These are phyloP conservation scores for Cutaneotrichosporon dermatis DNA, from an alignment of 1,284 basidiomycete species.

Conservation along the genomic window DNA sequence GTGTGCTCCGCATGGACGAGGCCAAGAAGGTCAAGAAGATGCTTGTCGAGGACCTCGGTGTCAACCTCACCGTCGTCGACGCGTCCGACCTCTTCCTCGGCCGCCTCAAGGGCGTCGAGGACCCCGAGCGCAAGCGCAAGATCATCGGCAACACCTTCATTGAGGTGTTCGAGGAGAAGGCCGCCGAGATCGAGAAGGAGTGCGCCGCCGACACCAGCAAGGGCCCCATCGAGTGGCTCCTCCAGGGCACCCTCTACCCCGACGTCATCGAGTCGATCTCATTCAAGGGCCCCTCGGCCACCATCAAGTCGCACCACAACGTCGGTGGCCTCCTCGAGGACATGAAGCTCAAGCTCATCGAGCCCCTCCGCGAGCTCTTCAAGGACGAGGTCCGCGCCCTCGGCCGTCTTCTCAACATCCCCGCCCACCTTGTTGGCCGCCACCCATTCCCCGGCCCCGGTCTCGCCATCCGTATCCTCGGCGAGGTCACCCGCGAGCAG, in stretches of 20 bases:
- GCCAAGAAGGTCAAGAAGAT: conserved; percentile 90
- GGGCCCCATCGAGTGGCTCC: conserved; percentile 94
- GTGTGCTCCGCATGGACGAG: conserved; percentile 89
- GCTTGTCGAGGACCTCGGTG: conserved; percentile 88
- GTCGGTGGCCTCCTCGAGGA: conserved; percentile 93
- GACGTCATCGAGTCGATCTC: conserved; percentile 99
- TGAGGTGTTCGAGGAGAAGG: conserved; percentile 92
- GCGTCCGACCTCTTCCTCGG: conserved; percentile 89
- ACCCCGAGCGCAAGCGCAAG: conserved; percentile 96
- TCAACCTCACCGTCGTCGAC: conserved; percentile 94
- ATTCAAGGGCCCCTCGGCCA: conserved; percentile 98
- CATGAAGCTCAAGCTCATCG: conserved; percentile 99
- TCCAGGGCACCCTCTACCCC: conserved; percentile 98
- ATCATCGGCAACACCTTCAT: conserved; percentile 99
- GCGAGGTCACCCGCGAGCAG: conserved; percentile 87
- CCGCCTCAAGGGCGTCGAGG: conserved; percentile 84
- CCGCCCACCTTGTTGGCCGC: conserved; percentile 85
- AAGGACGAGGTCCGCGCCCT: conserved; percentile 97
- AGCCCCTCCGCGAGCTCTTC: conserved; percentile 95
- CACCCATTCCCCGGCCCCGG: conserved; percentile 99
- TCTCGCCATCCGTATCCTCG: conserved; percentile 97
- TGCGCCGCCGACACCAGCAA: conserved; percentile 66
- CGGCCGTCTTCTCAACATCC: conserved; percentile 88
- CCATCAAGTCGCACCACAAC: conserved; percentile 99
- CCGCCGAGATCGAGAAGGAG: conserved; percentile 74